Base-by-base conservation (phyloP, 768 basidiomycete genomes). In the Kwoniella shandongensis region DNA sequence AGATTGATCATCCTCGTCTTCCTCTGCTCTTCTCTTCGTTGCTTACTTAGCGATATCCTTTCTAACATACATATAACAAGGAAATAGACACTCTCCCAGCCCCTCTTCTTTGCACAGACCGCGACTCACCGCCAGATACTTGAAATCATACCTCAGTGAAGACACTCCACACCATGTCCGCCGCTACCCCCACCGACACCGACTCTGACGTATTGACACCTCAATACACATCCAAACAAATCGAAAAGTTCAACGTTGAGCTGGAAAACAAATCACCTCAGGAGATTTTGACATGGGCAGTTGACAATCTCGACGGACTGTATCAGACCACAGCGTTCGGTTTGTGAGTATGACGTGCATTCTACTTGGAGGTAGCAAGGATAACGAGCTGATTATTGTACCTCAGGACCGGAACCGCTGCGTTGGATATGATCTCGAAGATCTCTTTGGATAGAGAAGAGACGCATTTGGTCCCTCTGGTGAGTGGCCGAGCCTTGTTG, bases 311-410 rank as follows among this genome's bases (percentile, higher is more conserved):
- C 17, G 88, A 91, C 0, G 81, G 82, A 6, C 80, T 98, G 18
- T 86, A 85, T 77, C 94, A 99, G 75, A 97, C 96, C 5, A 98
- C 94, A 4, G 94, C 96, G 0, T 94, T 99, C 71, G 96, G 96
- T 6, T 81, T 97, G 57, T 77, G 46, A 69, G 76, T 71, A 0
- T n/a, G n/a, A n/a, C n/a, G n/a, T n/a, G n/a, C n/a, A n/a, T n/a
- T n/a, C n/a, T n/a, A n/a, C n/a, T n/a, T n/a, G n/a, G n/a, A n/a
- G n/a, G n/a, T n/a, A n/a, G n/a, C n/a, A n/a, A n/a, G n/a, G n/a
- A n/a, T n/a, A n/a, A n/a, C n/a, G n/a, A 42, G 40, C 40, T 42
- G 40, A 42, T n/a, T n/a, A 6, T 5, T 42, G n/a, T 42, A 17
- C 40, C n/a, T n/a, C 17, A 77, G 76, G 18, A 97, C 93, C 0